Conservation (phyloP, 805 yeast genomes). For the Metahyphopichia silvanorum region DNA sequence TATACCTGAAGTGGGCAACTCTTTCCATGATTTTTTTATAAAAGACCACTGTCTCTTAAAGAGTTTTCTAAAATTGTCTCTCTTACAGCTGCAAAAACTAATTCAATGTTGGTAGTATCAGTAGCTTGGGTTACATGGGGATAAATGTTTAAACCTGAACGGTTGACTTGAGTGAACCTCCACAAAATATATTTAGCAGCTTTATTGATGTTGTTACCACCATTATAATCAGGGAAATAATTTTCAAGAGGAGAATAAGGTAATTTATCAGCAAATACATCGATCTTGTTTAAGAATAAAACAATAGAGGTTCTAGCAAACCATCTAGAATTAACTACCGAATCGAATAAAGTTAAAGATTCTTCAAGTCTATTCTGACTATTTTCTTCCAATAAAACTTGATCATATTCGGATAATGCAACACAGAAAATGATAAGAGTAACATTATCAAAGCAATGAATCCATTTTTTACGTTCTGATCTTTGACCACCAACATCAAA, state of each 20-base stretch:
- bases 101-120: constrained; percentile 81
- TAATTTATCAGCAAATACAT: constrained; percentile 81
- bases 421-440: constrained; percentile 88
- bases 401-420: constrained; percentile 88
- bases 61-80: constrained; percentile 77
- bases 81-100: constrained; percentile 81
- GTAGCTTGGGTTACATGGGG: constrained; percentile 96
- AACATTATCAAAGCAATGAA: constrained; percentile 92
- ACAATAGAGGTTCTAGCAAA: constrained; percentile 84
- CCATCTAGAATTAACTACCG: constrained; percentile 91
- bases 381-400: constrained; percentile 72
- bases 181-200: constrained; percentile 90
- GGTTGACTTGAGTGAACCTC: constrained; percentile 82
- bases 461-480: constrained; percentile 95
- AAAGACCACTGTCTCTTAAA: constrained; percentile 70
- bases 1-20: neutral
- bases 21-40: too few species aligned
- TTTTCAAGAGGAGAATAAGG: constrained; percentile 77
- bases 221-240: constrained; percentile 86
- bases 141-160: constrained; percentile 76
- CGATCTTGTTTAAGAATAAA: constrained; percentile 84
- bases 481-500: constrained; percentile 94
- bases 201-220: constrained; percentile 84
- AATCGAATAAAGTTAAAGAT: constrained; percentile 79
- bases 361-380: constrained; percentile 78